Conservation (phyloP, 1,284 basidiomycete species). For the Somion occarium region DNA sequence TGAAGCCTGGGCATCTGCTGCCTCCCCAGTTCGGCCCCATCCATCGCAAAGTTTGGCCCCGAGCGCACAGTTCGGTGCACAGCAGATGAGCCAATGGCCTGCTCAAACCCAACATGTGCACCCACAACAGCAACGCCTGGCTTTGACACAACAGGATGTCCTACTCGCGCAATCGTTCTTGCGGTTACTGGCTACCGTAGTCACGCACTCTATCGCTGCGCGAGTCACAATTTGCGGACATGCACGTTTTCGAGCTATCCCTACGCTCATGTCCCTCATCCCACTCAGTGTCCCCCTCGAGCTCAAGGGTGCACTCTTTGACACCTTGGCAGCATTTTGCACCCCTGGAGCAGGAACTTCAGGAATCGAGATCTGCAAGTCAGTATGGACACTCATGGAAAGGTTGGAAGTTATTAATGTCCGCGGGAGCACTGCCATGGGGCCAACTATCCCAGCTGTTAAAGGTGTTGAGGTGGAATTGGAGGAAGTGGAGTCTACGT, state of each 20-base stretch:
- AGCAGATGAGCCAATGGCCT: conserved; percentile 26
- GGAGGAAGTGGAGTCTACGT: conserved; percentile 80
- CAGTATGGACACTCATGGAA: conserved; percentile 83
- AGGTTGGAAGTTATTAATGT: conserved; percentile 81
- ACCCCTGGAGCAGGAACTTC: conserved; percentile 65
- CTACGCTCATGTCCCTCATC: conserved; percentile 73
- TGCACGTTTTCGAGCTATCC: conserved; percentile 75
- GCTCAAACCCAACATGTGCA: conserved; percentile 28
- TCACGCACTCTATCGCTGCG: conserved; percentile 73
- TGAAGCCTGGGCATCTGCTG: conserved; percentile 43
- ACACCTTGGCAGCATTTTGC: conserved; percentile 84
- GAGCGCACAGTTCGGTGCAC: conserved; percentile 29
- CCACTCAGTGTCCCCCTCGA: conserved; percentile 85
- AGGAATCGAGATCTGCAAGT: conserved; percentile 77
- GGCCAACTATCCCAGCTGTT: conserved; percentile 42
- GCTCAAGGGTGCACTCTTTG: conserved; percentile 84
- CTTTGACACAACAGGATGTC: conserved; percentile 68
- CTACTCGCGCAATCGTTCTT: conserved; percentile 79
- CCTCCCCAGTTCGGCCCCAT: conserved; percentile 21
- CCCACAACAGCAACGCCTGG: conserved; percentile 35
- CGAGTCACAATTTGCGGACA: conserved; percentile 78
- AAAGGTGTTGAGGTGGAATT: conserved; percentile 79
- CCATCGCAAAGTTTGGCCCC: conserved; percentile 24
- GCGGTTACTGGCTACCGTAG: conserved; percentile 76
- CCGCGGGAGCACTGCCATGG: conserved; percentile 37